Conservation (phyloP, 495 filamentous ascomycete species). For the Penicillium atrosanguineum region DNA sequence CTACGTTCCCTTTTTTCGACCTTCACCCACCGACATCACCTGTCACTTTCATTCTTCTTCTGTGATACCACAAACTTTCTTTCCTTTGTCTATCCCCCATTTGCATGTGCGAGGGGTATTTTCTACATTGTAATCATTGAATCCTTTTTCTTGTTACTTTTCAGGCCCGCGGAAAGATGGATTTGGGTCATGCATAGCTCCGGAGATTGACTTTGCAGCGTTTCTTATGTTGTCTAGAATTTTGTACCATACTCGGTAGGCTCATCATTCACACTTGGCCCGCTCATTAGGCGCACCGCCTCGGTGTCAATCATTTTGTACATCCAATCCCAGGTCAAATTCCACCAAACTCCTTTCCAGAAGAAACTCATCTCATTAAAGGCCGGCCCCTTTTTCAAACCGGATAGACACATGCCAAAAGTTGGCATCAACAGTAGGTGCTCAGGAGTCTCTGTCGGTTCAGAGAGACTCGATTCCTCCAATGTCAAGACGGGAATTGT, state of each 20-base stretch:
- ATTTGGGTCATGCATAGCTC: constrained; percentile 24
- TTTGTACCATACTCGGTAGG: constrained; percentile 27
- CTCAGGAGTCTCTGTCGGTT: constrained; percentile 3
- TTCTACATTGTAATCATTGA: constrained; percentile 19
- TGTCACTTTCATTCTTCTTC: constrained; percentile 11
- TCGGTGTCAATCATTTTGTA: constrained; percentile 45
- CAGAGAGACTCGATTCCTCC: not conserved
- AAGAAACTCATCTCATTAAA: constrained; percentile 11
- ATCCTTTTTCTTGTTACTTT: constrained; percentile 21
- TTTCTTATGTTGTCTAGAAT: constrained; percentile 24
- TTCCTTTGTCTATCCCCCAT: constrained; percentile 6
- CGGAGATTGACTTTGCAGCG: constrained; percentile 22
- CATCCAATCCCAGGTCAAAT: constrained; percentile 42
- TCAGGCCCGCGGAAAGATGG: constrained; percentile 15
- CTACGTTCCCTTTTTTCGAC: constrained; percentile 1
- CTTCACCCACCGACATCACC: constrained; percentile 8
- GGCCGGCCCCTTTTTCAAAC: not conserved
- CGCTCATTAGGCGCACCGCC: constrained; percentile 35
- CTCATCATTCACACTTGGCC: constrained; percentile 16
- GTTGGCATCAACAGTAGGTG: constrained; percentile 34
- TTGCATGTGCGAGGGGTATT: constrained; percentile 13
- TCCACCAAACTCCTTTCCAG: constrained; percentile 13
- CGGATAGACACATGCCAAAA: constrained; percentile 19
- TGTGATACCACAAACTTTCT: constrained; percentile 20
- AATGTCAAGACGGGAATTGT: constrained; percentile 38